phyloP scores from a whole-genome alignment of 2,329 filamentous ascomycete species.

The Periconia macrospinosa region DNA sequence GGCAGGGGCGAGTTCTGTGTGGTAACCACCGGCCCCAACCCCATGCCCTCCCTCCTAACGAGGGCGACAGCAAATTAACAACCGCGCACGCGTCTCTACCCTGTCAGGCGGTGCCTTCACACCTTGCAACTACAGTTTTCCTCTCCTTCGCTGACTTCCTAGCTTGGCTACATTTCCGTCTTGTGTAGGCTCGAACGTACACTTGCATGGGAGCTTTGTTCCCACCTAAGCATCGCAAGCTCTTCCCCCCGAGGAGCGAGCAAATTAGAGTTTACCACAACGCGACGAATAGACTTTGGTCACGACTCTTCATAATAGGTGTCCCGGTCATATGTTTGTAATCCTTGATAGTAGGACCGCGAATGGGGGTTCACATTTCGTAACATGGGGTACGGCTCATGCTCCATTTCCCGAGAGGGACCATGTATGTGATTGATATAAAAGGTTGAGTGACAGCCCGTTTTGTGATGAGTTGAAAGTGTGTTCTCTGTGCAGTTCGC shows the following conservation, averaged over 20 bases:
- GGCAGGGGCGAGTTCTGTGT: no score
- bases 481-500: slow-evolving; percentile 4
- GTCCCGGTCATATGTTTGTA: background rate
- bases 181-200: background rate
- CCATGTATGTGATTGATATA: slow-evolving; percentile 6
- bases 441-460: slow-evolving; percentile 7
- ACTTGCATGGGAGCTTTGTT: background rate
- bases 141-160: background rate
- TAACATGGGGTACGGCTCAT: slow-evolving; percentile 5
- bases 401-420: background rate
- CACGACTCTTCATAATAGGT: no score
- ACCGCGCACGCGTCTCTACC: background rate
- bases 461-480: background rate
- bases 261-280: no score
- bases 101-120: background rate
- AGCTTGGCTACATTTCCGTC: background rate
- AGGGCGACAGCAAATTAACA: background rate
- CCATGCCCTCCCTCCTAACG: background rate
- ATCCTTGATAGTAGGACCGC: background rate
- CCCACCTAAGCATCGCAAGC: no score
- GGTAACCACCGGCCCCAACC: background rate
- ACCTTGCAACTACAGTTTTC: background rate
- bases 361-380: background rate
- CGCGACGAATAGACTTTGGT: no score
- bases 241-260: no score